Evolutionary conservation across 441 rosid genomes (phyloP), one percentile per base, ranked within the genome.

Genomic region (Populus hybrid): DNA sequence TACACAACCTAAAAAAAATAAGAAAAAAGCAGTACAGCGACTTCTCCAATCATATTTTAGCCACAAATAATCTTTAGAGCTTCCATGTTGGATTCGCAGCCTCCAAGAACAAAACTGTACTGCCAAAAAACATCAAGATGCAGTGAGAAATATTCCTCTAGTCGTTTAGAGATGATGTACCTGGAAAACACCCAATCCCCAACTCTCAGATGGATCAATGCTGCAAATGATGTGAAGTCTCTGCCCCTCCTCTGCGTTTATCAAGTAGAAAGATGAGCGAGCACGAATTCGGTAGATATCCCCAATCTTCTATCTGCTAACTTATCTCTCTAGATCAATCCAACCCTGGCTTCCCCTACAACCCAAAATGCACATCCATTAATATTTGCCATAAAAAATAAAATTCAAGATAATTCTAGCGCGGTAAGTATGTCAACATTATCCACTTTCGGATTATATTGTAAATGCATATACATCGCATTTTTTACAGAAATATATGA

Each of bases 341-440:
- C 99, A 75, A 95, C 77, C 66, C 78, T 91, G 10, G 98, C 97
- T 84, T 93, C 94, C 73, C 99, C 98, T 93, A 88, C 85, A 83
- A 78, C 42, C 65, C 7, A 14, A 46, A 46, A 46, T 46, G 57
- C 18, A 59, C 57, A 65, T 59, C 70, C 5, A 21, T 10, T 9
- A 28, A 28, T 23, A 26, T 23, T 66, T 26, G 6, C 42, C 3
- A 67, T 26, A 34, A 67, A 32, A 24, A 30, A 0, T 26, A 30
- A 36, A 57, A 10, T 24, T 9, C 28, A 73, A 28, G 30, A 28
- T 28, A 28, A 28, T 28, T 28, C 30, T 28, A 28, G 30, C 30
- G 30, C 30, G 30, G 30, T 28, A 28, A 28, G 30, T 28, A 28
- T 28, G 30, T 35, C 36, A 5, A 35, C 36, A 46, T 12, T 14